Base-by-base conservation (phyloP, 495 filamentous ascomycete genomes). In the Aspergillus wentii region DNA sequence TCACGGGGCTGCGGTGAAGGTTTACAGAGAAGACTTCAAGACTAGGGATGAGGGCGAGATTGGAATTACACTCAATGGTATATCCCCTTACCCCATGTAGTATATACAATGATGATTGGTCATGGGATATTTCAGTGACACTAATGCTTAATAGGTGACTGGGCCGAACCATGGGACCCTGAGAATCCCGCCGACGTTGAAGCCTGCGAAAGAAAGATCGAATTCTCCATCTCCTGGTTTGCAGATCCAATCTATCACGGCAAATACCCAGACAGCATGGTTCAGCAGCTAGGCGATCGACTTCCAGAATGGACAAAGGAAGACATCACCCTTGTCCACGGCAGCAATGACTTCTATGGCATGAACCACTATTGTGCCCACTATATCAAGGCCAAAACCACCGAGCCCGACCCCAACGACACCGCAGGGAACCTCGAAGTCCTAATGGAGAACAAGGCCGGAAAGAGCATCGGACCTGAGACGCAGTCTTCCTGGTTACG, bases 311-410 rank as follows among this genome's bases (percentile, higher is more conserved):
- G 79, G 59, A 80, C 79, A 0, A 43, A 68, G 16, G 78, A 86
- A 45, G 85, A 87, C 46, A 52, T 72, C 6, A 77, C 75, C 3
- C 69, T 87, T 6, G 77, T 88, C 29, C 71, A 82, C 35, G 83
- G 82, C 27, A 84, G 79, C 56, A 87, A 86, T 54, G 82, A 88
- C 62, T 88, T 88, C 58, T 86, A 87, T 61, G 83, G 84, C 45
- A 86, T 87, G 83, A 87, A 88, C 69, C 83, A 86, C 68, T 87
- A 88, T 70, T 86, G 83, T 38, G 80, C 83, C 50, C 83, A 86
- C 72, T 89, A 82, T 66, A 80, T 88, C 65, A 80, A 78, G 55
- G 80, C 86, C 63, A 78, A 79, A 58, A 71, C 68, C 4, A 66
- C 66, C 8, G 63, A 69, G 26, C 57, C 83, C 3, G 72, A 78